Conservation (phyloP, 371 early-diverging fungal genomes). For the Mucor velutinosus region DNA sequence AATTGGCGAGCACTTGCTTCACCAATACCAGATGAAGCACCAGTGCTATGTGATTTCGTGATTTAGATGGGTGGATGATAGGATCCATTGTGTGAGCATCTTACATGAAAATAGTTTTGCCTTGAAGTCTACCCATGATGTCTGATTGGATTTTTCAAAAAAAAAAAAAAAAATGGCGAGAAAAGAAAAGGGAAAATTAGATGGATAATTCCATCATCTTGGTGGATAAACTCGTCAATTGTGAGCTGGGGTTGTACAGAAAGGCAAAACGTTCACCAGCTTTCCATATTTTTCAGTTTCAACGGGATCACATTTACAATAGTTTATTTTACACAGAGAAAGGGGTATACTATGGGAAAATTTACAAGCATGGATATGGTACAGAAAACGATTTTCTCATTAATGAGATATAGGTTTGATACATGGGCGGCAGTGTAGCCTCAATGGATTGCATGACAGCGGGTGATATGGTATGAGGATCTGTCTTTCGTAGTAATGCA, state of each 20-base stretch:
- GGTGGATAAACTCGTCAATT: background rate
- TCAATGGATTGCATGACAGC: background rate
- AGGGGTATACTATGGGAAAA: background rate
- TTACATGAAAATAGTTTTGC: conserved; percentile 63
- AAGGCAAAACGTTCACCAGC: background rate
- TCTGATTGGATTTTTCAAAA: background rate
- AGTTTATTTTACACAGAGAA: background rate
- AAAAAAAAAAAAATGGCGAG: background rate
- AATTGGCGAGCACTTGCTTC: conserved; percentile 85
- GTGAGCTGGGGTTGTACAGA: background rate
- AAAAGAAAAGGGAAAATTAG: conserved; percentile 10
- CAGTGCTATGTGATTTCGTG: conserved; percentile 62
- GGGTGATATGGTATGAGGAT: background rate
- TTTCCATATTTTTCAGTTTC: background rate
- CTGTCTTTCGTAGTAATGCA: background rate
- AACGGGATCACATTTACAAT: background rate
- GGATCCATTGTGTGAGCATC: background rate
- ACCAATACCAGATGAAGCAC: conserved; percentile 93
- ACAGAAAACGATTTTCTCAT: background rate
- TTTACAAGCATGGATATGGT: background rate
- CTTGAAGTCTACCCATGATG: conserved; percentile 47
- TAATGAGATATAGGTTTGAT: background rate
- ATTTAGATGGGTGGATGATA: background rate
- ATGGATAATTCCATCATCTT: background rate
- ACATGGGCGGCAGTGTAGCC: background rate